Evolutionary conservation across 805 yeast species (phyloP).

Genomic region (Yueomyces sinensis): DNA sequence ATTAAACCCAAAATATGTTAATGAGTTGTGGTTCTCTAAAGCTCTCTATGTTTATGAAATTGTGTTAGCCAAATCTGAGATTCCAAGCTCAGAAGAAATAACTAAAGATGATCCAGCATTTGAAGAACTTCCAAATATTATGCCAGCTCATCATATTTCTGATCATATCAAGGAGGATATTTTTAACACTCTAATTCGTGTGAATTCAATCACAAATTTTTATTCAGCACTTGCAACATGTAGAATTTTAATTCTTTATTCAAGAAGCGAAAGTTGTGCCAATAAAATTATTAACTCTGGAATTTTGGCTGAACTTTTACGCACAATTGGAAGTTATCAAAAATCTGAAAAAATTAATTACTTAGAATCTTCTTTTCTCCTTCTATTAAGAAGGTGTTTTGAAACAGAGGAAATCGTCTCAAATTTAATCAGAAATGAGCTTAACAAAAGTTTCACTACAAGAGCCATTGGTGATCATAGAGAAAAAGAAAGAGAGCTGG

Average conservation of each 20-base stretch:
- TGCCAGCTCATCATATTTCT: conserved; percentile 14
- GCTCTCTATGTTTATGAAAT: conserved; percentile 44
- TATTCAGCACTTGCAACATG: conserved; percentile 40
- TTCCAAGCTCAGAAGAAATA: conserved; percentile 32
- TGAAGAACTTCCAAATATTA: conserved; percentile 8
- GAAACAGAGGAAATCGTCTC: conserved; percentile 44
- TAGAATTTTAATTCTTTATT: conserved; percentile 40
- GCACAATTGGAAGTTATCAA: conserved; percentile 27
- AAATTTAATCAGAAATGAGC: conserved; percentile 36
- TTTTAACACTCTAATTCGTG: conserved; percentile 30
- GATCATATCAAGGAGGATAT: conserved; percentile 17
- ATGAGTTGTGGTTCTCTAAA: conserved; percentile 45
- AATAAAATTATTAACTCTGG: conserved; percentile 32
- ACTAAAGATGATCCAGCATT: conserved; percentile 11
- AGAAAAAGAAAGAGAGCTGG: conserved; percentile 31
- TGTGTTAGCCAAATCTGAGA: conserved; percentile 35
- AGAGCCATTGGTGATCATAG: conserved; percentile 21
- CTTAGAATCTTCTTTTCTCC: conserved; percentile 36
- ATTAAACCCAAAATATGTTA: conserved; percentile 26
- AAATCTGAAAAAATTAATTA: conserved; percentile 27
- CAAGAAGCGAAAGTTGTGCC: conserved; percentile 32
- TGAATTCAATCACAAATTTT: conserved; percentile 29
- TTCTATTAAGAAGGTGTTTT: conserved; percentile 53
- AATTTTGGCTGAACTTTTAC: conserved; percentile 34
- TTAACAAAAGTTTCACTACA: conserved; percentile 30